These are phyloP conservation scores for Lipomyces yamanashiensis DNA, from an alignment of 805 yeast genomes.

Conservation along the genomic window DNA sequence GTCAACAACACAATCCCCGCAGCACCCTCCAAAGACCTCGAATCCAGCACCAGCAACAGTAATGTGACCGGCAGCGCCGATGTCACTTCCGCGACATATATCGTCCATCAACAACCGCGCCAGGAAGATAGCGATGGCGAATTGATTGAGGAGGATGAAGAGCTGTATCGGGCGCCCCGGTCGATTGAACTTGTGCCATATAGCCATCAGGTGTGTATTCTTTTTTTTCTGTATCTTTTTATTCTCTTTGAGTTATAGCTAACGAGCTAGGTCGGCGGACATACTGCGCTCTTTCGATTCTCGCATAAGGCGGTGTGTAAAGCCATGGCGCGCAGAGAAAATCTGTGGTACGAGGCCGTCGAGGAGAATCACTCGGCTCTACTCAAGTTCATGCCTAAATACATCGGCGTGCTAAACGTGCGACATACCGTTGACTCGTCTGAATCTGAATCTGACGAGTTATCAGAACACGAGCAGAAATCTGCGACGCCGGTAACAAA, in stretches of 20 bases:
- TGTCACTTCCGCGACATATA: constrained; percentile 44
- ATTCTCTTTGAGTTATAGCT: neutral
- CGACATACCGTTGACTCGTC: constrained; percentile 60
- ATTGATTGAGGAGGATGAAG: constrained; percentile 32
- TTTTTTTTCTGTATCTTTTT: neutral
- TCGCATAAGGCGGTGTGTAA: constrained; percentile 92
- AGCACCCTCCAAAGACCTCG: neutral
- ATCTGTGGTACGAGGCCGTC: constrained; percentile 87
- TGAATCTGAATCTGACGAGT: constrained; percentile 33
- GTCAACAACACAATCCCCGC: neutral
- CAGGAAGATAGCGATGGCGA: constrained; percentile 35
- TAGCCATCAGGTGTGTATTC: constrained; percentile 66
- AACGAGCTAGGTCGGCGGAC: constrained; percentile 74
- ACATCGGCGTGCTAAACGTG: constrained; percentile 92
- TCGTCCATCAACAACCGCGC: constrained; percentile 39
- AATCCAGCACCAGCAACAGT: constrained; percentile 5
- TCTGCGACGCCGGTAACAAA: no score
- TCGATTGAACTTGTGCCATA: constrained; percentile 92
- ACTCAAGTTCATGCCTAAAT: constrained; percentile 85
- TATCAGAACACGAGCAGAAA: constrained; percentile 19
- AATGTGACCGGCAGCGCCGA: constrained; percentile 16
- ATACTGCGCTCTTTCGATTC: constrained; percentile 92
- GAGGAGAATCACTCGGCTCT: constrained; percentile 78
- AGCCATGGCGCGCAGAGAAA: constrained; percentile 86
- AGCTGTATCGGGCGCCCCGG: constrained; percentile 45